phyloP scores from a whole-genome alignment of 2,329 filamentous ascomycete genomes.

The Penicillium rolfsii region DNA sequence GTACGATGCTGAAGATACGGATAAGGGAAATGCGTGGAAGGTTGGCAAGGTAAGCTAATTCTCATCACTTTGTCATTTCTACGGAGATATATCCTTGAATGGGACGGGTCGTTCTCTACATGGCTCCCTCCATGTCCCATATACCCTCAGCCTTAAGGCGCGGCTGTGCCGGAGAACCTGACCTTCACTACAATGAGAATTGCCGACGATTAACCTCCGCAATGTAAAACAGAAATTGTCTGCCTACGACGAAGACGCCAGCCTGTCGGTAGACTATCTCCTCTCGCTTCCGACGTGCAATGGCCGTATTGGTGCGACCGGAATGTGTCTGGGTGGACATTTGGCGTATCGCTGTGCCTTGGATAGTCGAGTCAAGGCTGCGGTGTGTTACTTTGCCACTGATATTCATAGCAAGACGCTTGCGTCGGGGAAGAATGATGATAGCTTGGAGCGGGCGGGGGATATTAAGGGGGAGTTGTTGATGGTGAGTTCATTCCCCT shows the following conservation, averaged over 20 bases:
- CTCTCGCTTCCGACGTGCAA: slow-evolving; percentile 76
- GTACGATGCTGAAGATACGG: slow-evolving; percentile 86
- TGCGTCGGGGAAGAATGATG: slow-evolving; percentile 67
- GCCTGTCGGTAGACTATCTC: slow-evolving; percentile 69
- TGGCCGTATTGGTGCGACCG: slow-evolving; percentile 75
- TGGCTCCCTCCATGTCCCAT: background rate
- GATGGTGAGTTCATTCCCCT: slow-evolving; percentile 57
- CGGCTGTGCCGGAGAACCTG: too few relatives aligned
- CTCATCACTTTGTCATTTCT: background rate
- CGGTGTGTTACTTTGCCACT: slow-evolving; percentile 88
- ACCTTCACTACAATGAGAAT: background rate
- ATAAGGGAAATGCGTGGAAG: slow-evolving; percentile 85
- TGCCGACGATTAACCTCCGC: background rate
- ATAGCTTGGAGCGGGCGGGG: slow-evolving; percentile 61
- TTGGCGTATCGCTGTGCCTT: slow-evolving; percentile 74
- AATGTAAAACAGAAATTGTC: slow-evolving; percentile 64
- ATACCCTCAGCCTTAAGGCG: background rate
- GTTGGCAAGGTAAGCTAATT: slow-evolving; percentile 65
- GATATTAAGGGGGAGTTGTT: slow-evolving; percentile 78
- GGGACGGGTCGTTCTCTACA: background rate
- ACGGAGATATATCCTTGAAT: background rate
- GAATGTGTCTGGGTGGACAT: slow-evolving; percentile 94
- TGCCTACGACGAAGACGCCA: slow-evolving; percentile 82
- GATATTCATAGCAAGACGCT: slow-evolving; percentile 83
- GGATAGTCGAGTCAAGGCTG: slow-evolving; percentile 74